A percentile compares a stretch with the other conserved stretches of the same genome.
Evolutionary conservation across 192 early-diverging fungal species (phyloP).

Genomic region (Rhizoclosmatium globosum): DNA sequence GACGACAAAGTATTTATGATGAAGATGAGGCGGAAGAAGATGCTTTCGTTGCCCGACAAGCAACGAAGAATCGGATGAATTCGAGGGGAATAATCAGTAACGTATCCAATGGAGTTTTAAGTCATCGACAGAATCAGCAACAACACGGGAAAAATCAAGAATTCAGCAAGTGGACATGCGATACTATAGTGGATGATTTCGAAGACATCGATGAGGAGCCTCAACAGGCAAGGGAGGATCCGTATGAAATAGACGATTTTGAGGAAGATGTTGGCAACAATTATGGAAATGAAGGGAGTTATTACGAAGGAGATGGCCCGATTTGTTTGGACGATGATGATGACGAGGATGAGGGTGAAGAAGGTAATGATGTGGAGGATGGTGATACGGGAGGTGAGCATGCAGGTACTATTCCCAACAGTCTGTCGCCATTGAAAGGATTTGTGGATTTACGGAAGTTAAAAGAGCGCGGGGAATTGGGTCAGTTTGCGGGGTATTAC

Average conservation of each 20-base stretch:
- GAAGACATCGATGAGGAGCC: not conserved
- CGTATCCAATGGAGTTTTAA: not conserved
- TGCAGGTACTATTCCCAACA: not conserved
- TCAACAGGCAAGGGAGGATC: not conserved
- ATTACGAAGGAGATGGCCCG: not conserved
- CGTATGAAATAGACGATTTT: not conserved
- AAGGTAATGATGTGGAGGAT: not conserved
- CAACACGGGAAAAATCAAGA: too few relatives aligned
- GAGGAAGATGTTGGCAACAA: not conserved
- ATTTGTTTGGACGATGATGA: not conserved
- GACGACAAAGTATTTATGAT: too few relatives aligned
- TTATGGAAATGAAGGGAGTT: not conserved
- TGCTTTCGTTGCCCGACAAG: not conserved
- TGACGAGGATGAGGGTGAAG: not conserved
- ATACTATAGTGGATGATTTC: conserved; percentile 2
- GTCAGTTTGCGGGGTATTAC: conserved; percentile 5
- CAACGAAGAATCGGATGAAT: not conserved
- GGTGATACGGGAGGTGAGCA: not conserved
- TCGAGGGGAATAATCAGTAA: not conserved
- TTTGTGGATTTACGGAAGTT: conserved; percentile 24
- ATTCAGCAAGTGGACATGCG: not conserved
- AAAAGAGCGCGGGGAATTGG: conserved; percentile 15
- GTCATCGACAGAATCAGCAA: too few relatives aligned
- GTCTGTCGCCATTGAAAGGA: conserved; percentile 24
- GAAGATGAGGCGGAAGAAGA: too few relatives aligned